These are phyloP conservation scores for Ceriops tagal DNA, from an alignment of 345 rosid genomes.

Conservation along the genomic window DNA sequence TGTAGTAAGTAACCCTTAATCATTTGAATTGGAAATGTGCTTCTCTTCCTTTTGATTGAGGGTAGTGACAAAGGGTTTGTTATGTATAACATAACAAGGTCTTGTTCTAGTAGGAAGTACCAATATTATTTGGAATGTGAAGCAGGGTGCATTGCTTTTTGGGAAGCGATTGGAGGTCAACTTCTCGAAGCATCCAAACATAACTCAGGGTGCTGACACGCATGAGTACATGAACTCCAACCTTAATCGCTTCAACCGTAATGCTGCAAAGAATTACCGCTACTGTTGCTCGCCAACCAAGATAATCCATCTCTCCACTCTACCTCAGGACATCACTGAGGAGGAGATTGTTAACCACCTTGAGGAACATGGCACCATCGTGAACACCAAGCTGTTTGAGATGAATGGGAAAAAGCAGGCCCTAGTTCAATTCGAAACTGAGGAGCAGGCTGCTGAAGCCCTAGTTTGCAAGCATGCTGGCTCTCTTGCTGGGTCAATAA, in stretches of 20 bases:
- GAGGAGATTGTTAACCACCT: slow-evolving; percentile 72
- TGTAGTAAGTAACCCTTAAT: too few species aligned
- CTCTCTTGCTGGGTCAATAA: slow-evolving; percentile 68
- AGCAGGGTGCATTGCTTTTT: slow-evolving; percentile 85
- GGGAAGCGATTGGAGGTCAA: slow-evolving; percentile 92
- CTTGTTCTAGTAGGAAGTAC: neutral
- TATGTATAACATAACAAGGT: neutral
- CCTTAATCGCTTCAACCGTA: slow-evolving; percentile 94
- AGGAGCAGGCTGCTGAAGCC: slow-evolving; percentile 93
- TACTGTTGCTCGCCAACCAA: slow-evolving; percentile 98
- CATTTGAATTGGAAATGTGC: too few species aligned
- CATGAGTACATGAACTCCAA: slow-evolving; percentile 76
- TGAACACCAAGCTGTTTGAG: slow-evolving; percentile 77
- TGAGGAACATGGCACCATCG: slow-evolving; percentile 69
- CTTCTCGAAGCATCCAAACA: slow-evolving; percentile 83
- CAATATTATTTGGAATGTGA: neutral
- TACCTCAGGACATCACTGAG: slow-evolving; percentile 81
- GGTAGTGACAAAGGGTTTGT: neutral
- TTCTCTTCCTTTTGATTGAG: too few species aligned
- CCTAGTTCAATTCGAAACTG: slow-evolving; percentile 69
- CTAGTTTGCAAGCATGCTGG: slow-evolving; percentile 89
- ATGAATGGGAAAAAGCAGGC: slow-evolving; percentile 96
- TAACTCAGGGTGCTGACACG: slow-evolving; percentile 85
- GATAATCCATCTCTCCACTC: slow-evolving; percentile 88
- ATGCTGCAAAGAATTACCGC: slow-evolving; percentile 93